A percentile compares a stretch with the other conserved stretches of the same genome.
phyloP scores from a whole-genome alignment of 1,284 basidiomycete species.

The Afroboletus lepidellus region DNA sequence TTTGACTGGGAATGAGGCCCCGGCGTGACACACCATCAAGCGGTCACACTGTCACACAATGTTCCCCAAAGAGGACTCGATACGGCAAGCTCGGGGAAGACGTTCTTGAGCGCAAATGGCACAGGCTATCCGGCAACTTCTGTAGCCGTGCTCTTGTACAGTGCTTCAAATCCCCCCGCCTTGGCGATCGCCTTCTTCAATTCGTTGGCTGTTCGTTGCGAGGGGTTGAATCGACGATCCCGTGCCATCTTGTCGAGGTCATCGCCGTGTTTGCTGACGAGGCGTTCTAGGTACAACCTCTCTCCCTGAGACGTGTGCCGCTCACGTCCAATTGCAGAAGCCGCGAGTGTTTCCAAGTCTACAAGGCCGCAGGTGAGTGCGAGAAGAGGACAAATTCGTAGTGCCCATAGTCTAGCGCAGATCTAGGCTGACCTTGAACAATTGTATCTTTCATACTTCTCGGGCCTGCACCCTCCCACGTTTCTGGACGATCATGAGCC shows the following conservation, averaged over 20 bases:
- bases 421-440: constrained; percentile 39
- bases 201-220: constrained; percentile 87
- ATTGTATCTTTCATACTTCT: constrained; percentile 5
- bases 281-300: constrained; percentile 59
- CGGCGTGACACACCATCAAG: constrained; percentile 22
- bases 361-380: constrained; percentile 12
- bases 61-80: constrained; percentile 14
- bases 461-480: neutral
- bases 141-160: constrained; percentile 7
- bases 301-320: constrained; percentile 76
- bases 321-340: constrained; percentile 44
- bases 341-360: constrained; percentile 49
- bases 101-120: constrained; percentile 4
- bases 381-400: neutral
- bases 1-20: constrained; percentile 21
- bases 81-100: constrained; percentile 8
- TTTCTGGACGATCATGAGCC: constrained; percentile 14
- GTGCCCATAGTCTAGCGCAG: neutral
- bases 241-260: constrained; percentile 78
- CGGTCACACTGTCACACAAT: constrained; percentile 32
- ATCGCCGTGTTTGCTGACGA: constrained; percentile 71
- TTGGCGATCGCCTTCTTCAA: constrained; percentile 61
- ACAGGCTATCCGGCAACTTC: constrained; percentile 7
- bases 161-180: constrained; percentile 39
- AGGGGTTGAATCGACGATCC: constrained; percentile 78